These are phyloP conservation scores for Pseudogymnoascus sp. DNA, from an alignment of 2,329 filamentous ascomycete genomes.

Conservation along the genomic window DNA sequence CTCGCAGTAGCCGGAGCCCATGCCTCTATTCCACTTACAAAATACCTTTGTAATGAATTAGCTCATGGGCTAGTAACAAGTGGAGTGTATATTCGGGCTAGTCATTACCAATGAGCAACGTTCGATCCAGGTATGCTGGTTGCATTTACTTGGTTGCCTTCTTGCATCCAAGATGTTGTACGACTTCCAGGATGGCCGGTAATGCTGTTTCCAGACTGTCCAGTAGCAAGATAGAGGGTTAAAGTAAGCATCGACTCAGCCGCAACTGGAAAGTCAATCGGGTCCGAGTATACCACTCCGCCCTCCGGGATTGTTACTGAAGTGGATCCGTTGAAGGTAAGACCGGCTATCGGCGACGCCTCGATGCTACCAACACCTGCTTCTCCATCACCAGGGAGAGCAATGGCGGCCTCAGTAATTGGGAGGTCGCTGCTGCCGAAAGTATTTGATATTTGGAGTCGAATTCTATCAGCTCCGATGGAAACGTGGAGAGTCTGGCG, in stretches of 20 bases:
- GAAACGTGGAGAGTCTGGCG: slow-evolving; percentile 57
- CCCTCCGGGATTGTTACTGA: slow-evolving; percentile 47
- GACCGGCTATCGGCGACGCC: slow-evolving; percentile 39
- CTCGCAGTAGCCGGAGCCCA: slow-evolving; percentile 37
- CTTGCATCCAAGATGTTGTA: slow-evolving; percentile 50
- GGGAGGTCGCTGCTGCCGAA: slow-evolving; percentile 53
- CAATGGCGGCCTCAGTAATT: slow-evolving; percentile 50
- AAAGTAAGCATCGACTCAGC: slow-evolving; percentile 46
- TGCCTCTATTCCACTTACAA: slow-evolving; percentile 50
- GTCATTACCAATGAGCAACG: slow-evolving; percentile 32
- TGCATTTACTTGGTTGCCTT: slow-evolving; percentile 46
- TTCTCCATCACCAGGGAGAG: slow-evolving; percentile 44
- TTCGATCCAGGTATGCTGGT: slow-evolving; percentile 30
- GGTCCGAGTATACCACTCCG: slow-evolving; percentile 51
- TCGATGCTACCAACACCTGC: slow-evolving; percentile 47
- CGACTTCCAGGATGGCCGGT: slow-evolving; percentile 58
- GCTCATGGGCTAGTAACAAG: too few relatives aligned
- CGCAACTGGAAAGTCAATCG: slow-evolving; percentile 45
- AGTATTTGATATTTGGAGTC: slow-evolving; percentile 55
- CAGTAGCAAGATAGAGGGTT: slow-evolving; percentile 47
- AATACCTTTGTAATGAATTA: slow-evolving; percentile 40
- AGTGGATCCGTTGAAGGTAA: slow-evolving; percentile 49
- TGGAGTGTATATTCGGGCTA: background rate
- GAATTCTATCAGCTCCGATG: slow-evolving; percentile 46
- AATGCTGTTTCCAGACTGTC: slow-evolving; percentile 48